These are phyloP conservation scores for Apiospora koreana DNA, from an alignment of 2,329 filamentous ascomycete species.

Conservation along the genomic window DNA sequence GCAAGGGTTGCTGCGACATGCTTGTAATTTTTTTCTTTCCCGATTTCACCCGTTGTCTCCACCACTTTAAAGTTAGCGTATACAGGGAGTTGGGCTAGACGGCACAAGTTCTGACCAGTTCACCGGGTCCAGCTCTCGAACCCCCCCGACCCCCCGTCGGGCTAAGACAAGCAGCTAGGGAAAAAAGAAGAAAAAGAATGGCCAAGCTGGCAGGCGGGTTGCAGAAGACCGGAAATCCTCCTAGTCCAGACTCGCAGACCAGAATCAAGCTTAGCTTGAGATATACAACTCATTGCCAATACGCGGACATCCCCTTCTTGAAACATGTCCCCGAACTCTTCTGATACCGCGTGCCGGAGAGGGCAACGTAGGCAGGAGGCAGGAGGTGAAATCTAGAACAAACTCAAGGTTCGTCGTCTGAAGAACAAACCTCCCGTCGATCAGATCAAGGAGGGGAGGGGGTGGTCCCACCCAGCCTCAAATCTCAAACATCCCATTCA, in stretches of 20 bases:
- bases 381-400: background rate
- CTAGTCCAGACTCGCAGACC: too few relatives aligned
- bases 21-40: background rate
- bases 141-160: background rate
- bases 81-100: constrained; percentile 1
- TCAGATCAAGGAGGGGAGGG: background rate
- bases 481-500: constrained; percentile 7
- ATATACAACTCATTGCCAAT: background rate
- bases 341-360: background rate
- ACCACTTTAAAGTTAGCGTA: constrained; percentile 6
- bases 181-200: background rate
- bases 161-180: background rate
- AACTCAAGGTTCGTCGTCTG: constrained; percentile 7
- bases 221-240: too few relatives aligned
- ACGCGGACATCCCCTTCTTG: background rate
- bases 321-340: constrained; percentile 9
- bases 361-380: background rate
- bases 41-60: constrained; percentile 1
- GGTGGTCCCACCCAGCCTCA: background rate
- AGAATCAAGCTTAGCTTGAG: background rate
- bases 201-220: background rate
- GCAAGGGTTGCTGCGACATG: background rate
- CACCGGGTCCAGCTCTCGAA: constrained; percentile 6
- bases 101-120: constrained; percentile 7
- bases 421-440: constrained; percentile 5